These are phyloP conservation scores for Phycomyces blakesleeanus DNA, from an alignment of 192 early-diverging fungal genomes.

Conservation along the genomic window DNA sequence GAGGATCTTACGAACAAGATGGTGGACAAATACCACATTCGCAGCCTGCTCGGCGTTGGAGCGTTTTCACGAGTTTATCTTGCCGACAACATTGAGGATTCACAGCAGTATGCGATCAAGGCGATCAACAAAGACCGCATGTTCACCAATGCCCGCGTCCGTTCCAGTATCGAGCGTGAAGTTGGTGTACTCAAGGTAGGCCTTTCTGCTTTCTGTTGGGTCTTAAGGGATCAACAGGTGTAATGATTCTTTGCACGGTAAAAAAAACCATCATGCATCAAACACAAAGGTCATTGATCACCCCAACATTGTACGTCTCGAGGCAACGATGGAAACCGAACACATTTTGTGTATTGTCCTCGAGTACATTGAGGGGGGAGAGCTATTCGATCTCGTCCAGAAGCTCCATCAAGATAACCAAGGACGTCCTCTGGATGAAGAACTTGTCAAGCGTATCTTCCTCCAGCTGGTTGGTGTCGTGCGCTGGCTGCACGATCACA, in stretches of 20 bases:
- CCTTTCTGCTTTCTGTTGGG: background rate
- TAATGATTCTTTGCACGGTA: background rate
- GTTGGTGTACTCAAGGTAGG: slow-evolving; percentile 33
- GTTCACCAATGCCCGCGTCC: slow-evolving; percentile 24
- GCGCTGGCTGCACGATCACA: slow-evolving; percentile 57
- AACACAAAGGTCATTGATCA: slow-evolving; percentile 50
- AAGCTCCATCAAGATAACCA: slow-evolving; percentile 26
- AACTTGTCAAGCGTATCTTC: slow-evolving; percentile 49
- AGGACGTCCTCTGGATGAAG: slow-evolving; percentile 39
- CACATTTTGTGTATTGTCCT: slow-evolving; percentile 62
- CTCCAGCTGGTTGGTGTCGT: slow-evolving; percentile 54
- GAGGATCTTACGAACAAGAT: background rate
- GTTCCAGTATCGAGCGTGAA: slow-evolving; percentile 38
- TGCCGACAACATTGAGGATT: slow-evolving; percentile 14
- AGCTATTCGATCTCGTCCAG: slow-evolving; percentile 70
- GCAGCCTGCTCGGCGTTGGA: slow-evolving; percentile 25
- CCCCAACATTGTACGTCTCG: slow-evolving; percentile 61
- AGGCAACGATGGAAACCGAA: slow-evolving; percentile 60
- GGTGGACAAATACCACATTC: slow-evolving; percentile 19
- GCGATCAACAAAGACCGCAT: slow-evolving; percentile 30
- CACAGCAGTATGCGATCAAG: slow-evolving; percentile 29
- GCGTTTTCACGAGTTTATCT: slow-evolving; percentile 38
- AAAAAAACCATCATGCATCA: background rate
- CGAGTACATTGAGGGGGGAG: slow-evolving; percentile 69
- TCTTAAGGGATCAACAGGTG: background rate